phyloP scores from a whole-genome alignment of 768 basidiomycete genomes.

The Russula sp. region DNA sequence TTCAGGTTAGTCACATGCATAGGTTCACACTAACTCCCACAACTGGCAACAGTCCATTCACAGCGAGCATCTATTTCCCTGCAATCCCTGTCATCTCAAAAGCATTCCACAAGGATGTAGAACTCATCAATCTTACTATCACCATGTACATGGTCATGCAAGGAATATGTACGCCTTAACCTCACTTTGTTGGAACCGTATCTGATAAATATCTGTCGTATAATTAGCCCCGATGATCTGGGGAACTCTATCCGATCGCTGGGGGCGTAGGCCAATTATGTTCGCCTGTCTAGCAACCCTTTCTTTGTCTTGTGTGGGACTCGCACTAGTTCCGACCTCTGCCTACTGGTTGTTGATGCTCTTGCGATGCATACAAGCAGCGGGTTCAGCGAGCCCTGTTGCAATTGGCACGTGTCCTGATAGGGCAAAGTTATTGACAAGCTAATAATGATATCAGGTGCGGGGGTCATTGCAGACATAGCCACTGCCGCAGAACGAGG shows the following conservation, averaged over 20 bases:
- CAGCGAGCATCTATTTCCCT: conserved; percentile 73
- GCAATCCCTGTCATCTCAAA: conserved; percentile 61
- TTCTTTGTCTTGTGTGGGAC: conserved; percentile 54
- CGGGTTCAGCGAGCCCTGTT: conserved; percentile 72
- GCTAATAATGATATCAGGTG: conserved; percentile 33
- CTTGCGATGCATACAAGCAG: conserved; percentile 72
- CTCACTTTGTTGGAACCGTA: too few relatives aligned
- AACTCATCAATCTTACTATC: conserved; percentile 74
- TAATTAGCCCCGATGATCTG: conserved; percentile 41
- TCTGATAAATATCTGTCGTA: not conserved
- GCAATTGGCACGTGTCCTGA: conserved; percentile 46
- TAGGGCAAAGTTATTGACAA: not conserved
- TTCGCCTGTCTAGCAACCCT: conserved; percentile 57
- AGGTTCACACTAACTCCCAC: not conserved
- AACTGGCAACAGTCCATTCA: conserved; percentile 44
- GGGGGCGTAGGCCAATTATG: too few relatives aligned
- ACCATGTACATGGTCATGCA: too few relatives aligned
- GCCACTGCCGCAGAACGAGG: conserved; percentile 66
- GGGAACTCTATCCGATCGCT: conserved; percentile 68
- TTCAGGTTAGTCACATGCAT: conserved; percentile 43
- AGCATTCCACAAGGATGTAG: conserved; percentile 57
- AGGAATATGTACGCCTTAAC: conserved; percentile 42
- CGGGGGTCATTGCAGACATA: conserved; percentile 76
- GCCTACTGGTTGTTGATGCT: conserved; percentile 77
- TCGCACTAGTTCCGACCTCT: conserved; percentile 45